Evolutionary conservation across 2,329 filamentous ascomycete genomes (phyloP).

Genomic region (Capronia epimyces): DNA sequence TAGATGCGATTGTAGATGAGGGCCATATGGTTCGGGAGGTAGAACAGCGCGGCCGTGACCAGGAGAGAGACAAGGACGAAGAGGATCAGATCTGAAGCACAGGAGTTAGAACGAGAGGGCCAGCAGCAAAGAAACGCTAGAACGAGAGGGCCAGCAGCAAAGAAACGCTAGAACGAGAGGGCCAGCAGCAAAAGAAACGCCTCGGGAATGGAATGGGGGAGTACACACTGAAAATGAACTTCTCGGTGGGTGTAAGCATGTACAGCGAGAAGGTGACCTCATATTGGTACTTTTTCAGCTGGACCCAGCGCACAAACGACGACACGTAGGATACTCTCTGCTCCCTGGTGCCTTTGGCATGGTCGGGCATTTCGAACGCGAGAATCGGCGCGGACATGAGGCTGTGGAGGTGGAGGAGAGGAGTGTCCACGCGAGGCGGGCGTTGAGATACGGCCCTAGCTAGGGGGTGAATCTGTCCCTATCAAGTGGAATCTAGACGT

Average conservation of each 20-base stretch:
- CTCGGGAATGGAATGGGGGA: slow-evolving; percentile 10
- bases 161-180: slow-evolving; percentile 8
- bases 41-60: slow-evolving; percentile 78
- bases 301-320: slow-evolving; percentile 71
- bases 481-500: no score
- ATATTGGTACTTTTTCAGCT: slow-evolving; percentile 95
- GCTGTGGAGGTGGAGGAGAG: not conserved
- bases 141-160: slow-evolving; percentile 17
- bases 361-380: slow-evolving; percentile 19
- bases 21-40: slow-evolving; percentile 85
- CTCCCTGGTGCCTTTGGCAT: slow-evolving; percentile 19
- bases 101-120: slow-evolving; percentile 6
- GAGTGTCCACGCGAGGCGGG: no score
- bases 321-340: slow-evolving; percentile 35
- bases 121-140: slow-evolving; percentile 20
- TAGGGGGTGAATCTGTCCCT: not conserved
- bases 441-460: not conserved
- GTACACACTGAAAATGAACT: slow-evolving; percentile 88
- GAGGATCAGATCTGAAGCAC: slow-evolving; percentile 68
- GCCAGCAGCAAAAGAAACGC: slow-evolving; percentile 22
- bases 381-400: slow-evolving; percentile 12
- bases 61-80: slow-evolving; percentile 86
- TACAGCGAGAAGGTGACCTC: slow-evolving; percentile 95
- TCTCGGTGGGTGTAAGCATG: slow-evolving; percentile 94
- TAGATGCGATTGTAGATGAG: slow-evolving; percentile 78